Base-by-base conservation (phyloP, 306 rosid genomes). In the Crataegus laevigata region DNA sequence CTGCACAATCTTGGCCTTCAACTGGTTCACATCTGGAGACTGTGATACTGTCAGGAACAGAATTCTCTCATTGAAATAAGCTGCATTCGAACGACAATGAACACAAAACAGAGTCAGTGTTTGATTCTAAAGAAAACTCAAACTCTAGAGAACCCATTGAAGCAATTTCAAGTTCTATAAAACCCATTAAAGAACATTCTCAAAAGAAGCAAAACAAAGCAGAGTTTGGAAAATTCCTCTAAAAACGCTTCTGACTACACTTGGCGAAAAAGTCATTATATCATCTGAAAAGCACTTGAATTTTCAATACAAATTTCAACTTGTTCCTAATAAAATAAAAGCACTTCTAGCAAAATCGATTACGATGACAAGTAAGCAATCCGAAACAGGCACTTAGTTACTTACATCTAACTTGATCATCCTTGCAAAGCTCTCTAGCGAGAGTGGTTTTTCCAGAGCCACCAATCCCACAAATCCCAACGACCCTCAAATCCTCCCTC, bases 381-480 rank as follows among this genome's bases (percentile, higher is more conserved):
- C 43, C 43, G 12, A 40, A 40, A 40, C 12, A 40, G 43, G 43
- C 12, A 40, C 29, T 26, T 1, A 3, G 21, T 15, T 21, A 70
- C 98, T 85, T 74, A 94, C 98, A n/a, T 88, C 88, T 79, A 74
- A 94, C 86, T 63, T 86, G 85, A 42, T 84, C 75, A 79, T 94
- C 97, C 77, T 74, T 86, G 83, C 90, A 82, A 32, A 94, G 26
- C 57, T 90, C 97, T 81, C 81, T 83, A 3, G 90, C 98, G 54
- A 94, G 86, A 66, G 98, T 94, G 26, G 98, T 94, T 68, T 94
- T 94, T 11, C 98, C 98, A 2, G 98, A 94, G 7, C 98, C 98
- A 57, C 97, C 98, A 71, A 91, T 88, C 68, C 98, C 98, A 55
- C 73, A 68, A 74, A 94, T 84, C 34, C 91, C 97, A 67, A 91